Base-by-base conservation (phyloP, 495 filamentous ascomycete genomes). In the Hyaloscypha finlandica region DNA sequence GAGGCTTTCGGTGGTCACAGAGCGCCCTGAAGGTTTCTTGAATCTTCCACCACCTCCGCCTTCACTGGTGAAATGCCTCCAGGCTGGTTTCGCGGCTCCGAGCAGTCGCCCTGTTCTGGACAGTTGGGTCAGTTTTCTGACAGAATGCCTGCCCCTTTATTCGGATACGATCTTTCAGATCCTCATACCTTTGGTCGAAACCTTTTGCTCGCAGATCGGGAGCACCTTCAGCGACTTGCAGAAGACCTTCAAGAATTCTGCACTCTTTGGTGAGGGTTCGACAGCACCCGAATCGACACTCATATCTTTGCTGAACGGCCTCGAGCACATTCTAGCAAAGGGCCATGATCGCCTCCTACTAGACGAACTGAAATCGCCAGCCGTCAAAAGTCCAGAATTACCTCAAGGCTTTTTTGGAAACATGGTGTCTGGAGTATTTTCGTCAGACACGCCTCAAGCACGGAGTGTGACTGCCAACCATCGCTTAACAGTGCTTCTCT, bases 361-460 rank as follows among this genome's bases (percentile, higher is more conserved):
- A 48, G 91, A 96, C 68, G 92, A 97, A 76, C 81, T 86, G 52
- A 91, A 88, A 67, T 78, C 78, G 42, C 82, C 87, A 60, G 78
- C 82, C 42, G 78, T 85, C 45, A 97, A 94, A 77, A 91, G 85
- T 64, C 91, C 92, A 45, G 92, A 97, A 69, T 91, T 93, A 73
- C 82, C 88, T 16, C 92, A 95, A 73, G 91, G 94, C 54, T 97
- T 98, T 76, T 97, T 99, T 72, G 93, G 94, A 20, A 97, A 93
- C 70, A 96, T 98, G 91, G 93, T 97, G 2, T 95, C 93, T 1
- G 93, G 93, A 0, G 92, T 97, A 0, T 97, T 97, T 75, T 83
- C 89, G 9, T 85, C 90, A 0, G 94, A 98, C 62, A 82, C 88
- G 8, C 88, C 83, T 3, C 93, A 93, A 61, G 80, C 85, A 30